phyloP scores from a whole-genome alignment of 768 basidiomycete species.

The Suillus ampliporus region DNA sequence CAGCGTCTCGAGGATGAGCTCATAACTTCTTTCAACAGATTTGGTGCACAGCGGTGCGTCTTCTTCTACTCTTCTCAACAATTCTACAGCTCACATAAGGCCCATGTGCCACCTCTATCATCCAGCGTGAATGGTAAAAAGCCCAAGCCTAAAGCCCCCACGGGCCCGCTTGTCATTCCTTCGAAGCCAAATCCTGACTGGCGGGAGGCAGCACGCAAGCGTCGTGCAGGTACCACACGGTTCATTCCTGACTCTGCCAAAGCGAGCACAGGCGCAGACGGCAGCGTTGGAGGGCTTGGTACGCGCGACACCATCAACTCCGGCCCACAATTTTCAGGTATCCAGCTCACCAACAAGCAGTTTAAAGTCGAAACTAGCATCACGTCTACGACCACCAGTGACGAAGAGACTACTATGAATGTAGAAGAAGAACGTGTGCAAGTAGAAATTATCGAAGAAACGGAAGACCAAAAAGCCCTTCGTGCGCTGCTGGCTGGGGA shows the following conservation, averaged over 20 bases:
- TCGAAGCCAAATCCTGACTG: slow-evolving; percentile 89
- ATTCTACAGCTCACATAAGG: slow-evolving; percentile 81
- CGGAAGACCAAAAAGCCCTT: slow-evolving; percentile 82
- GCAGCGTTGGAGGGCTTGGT: slow-evolving; percentile 79
- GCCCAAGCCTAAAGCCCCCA: slow-evolving; percentile 42
- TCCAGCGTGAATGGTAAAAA: slow-evolving; percentile 50
- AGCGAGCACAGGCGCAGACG: slow-evolving; percentile 64
- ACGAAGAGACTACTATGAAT: slow-evolving; percentile 26
- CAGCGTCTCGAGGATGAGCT: slow-evolving; percentile 65
- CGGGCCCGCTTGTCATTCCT: slow-evolving; percentile 83
- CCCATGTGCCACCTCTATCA: slow-evolving; percentile 12
- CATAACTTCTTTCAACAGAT: slow-evolving; percentile 72
- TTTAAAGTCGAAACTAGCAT: slow-evolving; percentile 23
- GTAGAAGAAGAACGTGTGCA: slow-evolving; percentile 31
- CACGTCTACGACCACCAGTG: slow-evolving; percentile 2
- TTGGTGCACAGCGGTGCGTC: slow-evolving; percentile 88
- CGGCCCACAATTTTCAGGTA: slow-evolving; percentile 71
- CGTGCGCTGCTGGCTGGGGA: slow-evolving; percentile 73
- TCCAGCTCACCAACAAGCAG: slow-evolving; percentile 53
- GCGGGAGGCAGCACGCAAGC: slow-evolving; percentile 77
- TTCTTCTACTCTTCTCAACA: slow-evolving; percentile 25
- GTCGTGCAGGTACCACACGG: slow-evolving; percentile 36
- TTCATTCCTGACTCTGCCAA: slow-evolving; percentile 71
- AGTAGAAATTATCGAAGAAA: slow-evolving; percentile 48
- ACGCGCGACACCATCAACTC: slow-evolving; percentile 78